Evolutionary conservation across 1,284 basidiomycete species (phyloP).

Genomic region (Inonotus hispidus): DNA sequence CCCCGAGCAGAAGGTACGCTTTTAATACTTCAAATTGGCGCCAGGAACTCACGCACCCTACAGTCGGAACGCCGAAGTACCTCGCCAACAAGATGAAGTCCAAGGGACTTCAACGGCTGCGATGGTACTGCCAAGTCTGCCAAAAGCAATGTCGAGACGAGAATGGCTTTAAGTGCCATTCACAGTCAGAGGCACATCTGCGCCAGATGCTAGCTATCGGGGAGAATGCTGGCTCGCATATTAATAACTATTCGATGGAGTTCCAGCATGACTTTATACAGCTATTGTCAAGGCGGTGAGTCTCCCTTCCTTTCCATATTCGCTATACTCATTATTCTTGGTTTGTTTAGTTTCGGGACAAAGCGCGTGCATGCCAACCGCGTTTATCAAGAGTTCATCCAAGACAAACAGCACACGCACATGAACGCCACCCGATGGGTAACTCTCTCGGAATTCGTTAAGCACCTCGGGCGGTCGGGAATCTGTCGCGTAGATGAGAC

Average conservation of each 20-base stretch:
- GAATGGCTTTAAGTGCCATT: constrained; percentile 95
- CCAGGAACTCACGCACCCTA: neutral
- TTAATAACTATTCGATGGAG: constrained; percentile 82
- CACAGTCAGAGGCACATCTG: constrained; percentile 82
- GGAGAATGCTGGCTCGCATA: constrained; percentile 86
- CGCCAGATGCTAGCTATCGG: constrained; percentile 96
- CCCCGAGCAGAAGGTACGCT: constrained; percentile 70
- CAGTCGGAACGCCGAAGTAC: constrained; percentile 86
- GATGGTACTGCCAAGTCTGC: constrained; percentile 97
- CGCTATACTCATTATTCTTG: neutral
- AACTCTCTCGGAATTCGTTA: constrained; percentile 90
- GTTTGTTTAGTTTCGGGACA: constrained; percentile 72
- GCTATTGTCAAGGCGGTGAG: constrained; percentile 76
- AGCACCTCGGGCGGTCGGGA: constrained; percentile 85
- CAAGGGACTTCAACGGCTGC: constrained; percentile 87
- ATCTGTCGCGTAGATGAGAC: constrained; percentile 94
- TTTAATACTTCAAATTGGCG: neutral
- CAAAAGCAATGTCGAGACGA: constrained; percentile 95
- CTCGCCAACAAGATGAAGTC: constrained; percentile 95
- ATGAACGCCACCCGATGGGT: constrained; percentile 99
- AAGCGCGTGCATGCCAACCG: constrained; percentile 92
- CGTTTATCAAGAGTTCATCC: constrained; percentile 98
- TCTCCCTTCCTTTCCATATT: constrained; percentile 12
- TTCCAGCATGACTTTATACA: constrained; percentile 93
- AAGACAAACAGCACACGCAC: constrained; percentile 91